Evolutionary conservation across 2,329 filamentous ascomycete genomes (phyloP).

Genomic region (Emergomyces pasteurianus): DNA sequence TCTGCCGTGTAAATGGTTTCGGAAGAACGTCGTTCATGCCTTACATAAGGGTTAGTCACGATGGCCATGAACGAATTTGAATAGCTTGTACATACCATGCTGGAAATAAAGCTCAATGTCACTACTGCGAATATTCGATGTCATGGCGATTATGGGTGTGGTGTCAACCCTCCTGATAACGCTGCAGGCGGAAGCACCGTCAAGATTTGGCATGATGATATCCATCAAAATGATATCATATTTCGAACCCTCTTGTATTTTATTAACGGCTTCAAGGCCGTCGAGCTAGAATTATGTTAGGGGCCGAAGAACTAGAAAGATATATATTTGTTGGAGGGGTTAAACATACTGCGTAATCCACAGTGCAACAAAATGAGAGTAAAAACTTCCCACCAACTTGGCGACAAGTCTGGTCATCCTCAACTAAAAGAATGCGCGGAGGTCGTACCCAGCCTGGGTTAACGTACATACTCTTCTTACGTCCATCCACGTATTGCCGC

Average conservation of each 20-base stretch:
- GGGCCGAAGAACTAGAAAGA: not conserved
- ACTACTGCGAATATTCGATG: slow-evolving; percentile 90
- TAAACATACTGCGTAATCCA: slow-evolving; percentile 49
- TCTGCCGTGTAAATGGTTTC: slow-evolving; percentile 88
- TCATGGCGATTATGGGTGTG: slow-evolving; percentile 93
- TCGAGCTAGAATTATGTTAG: slow-evolving; percentile 48
- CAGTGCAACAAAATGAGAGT: slow-evolving; percentile 51
- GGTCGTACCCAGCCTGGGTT: slow-evolving; percentile 54
- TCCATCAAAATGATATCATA: slow-evolving; percentile 73
- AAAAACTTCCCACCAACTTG: slow-evolving; percentile 56
- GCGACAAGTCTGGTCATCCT: slow-evolving; percentile 60
- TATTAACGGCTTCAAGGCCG: slow-evolving; percentile 81
- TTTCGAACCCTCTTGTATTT: slow-evolving; percentile 56
- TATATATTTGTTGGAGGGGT: not conserved
- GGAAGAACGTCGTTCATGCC: slow-evolving; percentile 97
- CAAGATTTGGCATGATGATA: slow-evolving; percentile 94
- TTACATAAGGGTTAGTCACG: slow-evolving; percentile 25
- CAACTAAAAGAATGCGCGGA: slow-evolving; percentile 79
- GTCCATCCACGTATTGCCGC: slow-evolving; percentile 37
- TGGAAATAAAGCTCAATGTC: slow-evolving; percentile 97
- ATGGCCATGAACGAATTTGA: not conserved
- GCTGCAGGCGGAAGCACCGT: slow-evolving; percentile 88
- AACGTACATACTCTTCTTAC: slow-evolving; percentile 50
- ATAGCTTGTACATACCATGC: slow-evolving; percentile 54
- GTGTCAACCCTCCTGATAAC: slow-evolving; percentile 80